phyloP scores from a whole-genome alignment of 345 rosid genomes.

The Hypericum perforatum region DNA sequence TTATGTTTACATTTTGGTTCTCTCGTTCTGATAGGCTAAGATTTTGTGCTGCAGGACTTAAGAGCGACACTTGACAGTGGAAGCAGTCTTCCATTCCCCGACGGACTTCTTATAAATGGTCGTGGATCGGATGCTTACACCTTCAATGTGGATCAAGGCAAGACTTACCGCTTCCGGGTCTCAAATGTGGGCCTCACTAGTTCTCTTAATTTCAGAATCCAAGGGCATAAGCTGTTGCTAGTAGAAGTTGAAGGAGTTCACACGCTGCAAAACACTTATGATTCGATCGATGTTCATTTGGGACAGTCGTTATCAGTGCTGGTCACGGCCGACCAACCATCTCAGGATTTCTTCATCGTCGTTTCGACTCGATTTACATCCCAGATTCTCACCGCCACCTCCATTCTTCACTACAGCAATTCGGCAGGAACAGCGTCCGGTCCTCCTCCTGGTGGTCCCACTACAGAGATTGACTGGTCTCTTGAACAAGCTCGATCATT shows the following conservation, averaged over 20 bases:
- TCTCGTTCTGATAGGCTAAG: background rate
- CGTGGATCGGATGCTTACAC: conserved; percentile 47
- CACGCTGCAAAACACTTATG: conserved; percentile 53
- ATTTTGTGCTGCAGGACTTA: conserved; percentile 32
- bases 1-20: background rate
- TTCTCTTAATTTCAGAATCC: conserved; percentile 67
- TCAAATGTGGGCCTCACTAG: conserved; percentile 65
- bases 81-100: conserved; percentile 47
- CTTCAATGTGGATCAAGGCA: conserved; percentile 51
- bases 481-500: conserved; percentile 58
- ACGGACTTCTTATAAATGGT: conserved; percentile 56
- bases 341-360: conserved; percentile 53
- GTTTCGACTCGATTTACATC: conserved; percentile 60
- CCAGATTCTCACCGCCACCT: conserved; percentile 38
- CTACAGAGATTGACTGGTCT: conserved; percentile 68
- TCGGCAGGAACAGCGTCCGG: conserved; percentile 47
- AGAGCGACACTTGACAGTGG: conserved; percentile 49
- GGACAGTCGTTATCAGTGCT: conserved; percentile 69
- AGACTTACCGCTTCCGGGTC: conserved; percentile 63
- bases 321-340: conserved; percentile 62
- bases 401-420: conserved; percentile 61
- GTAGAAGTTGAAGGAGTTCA: conserved; percentile 81
- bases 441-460: conserved; percentile 57
- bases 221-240: conserved; percentile 65
- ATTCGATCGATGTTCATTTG: conserved; percentile 56